Evolutionary conservation across 129 eudicot genomes (phyloP).

Genomic region (Chrysanthemum makinoi): DNA sequence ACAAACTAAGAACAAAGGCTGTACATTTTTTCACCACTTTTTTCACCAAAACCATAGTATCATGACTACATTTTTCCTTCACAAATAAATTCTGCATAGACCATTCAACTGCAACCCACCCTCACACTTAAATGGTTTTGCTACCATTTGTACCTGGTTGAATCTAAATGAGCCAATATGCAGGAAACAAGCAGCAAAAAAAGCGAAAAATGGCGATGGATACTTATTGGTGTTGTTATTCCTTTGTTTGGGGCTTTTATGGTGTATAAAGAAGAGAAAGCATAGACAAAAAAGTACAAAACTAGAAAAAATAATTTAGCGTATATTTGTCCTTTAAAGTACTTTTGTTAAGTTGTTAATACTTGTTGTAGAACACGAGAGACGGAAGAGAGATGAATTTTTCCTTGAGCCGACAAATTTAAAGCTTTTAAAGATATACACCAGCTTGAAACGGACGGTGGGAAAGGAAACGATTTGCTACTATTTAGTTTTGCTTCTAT

Average conservation of each 20-base stretch:
- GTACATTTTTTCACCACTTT: no score
- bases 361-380: conserved; percentile 23
- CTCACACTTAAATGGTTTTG: background rate
- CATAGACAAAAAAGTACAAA: conserved; percentile 28
- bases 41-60: no score
- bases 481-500: conserved; percentile 35
- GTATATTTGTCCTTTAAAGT: no score
- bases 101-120: no score
- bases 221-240: no score
- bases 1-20: no score
- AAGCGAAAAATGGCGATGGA: conserved; percentile 10
- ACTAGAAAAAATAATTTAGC: background rate
- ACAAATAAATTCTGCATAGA: no score
- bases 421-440: conserved; percentile 31
- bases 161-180: background rate
- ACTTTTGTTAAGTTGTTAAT: background rate
- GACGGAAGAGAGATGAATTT: conserved; percentile 22
- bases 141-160: background rate
- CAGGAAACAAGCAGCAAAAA: background rate
- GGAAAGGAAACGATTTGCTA: conserved; percentile 33
- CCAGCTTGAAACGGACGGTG: conserved; percentile 20
- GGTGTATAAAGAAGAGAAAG: conserved; percentile 21
- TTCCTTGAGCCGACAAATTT: conserved; percentile 35
- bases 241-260: conserved; percentile 22
- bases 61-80: no score